Conservation (phyloP, 441 rosid species). For the Brassica balearica region DNA sequence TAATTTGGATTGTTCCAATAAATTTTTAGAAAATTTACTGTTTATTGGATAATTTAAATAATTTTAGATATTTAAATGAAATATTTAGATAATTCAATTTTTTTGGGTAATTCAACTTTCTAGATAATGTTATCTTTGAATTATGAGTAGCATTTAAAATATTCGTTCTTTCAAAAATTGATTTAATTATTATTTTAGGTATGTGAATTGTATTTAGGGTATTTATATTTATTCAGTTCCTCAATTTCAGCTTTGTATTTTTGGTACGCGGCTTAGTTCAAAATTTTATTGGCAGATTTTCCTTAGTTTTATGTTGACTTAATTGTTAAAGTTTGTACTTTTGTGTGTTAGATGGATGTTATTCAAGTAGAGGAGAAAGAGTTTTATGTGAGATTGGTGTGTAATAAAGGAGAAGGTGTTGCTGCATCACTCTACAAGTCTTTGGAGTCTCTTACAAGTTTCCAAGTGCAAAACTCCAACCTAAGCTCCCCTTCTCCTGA, state of each 20-base stretch:
- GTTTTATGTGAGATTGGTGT: conserved; percentile 64
- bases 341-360: conserved; percentile 61
- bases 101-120: neutral
- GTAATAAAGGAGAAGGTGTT: conserved; percentile 64
- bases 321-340: neutral
- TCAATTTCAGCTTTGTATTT: no score
- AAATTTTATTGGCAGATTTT: no score
- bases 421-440: conserved; percentile 72
- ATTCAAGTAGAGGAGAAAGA: conserved; percentile 79
- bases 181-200: no score
- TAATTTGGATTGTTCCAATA: neutral
- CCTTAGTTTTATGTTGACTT: neutral
- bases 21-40: no score
- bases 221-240: no score
- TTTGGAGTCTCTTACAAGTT: conserved; percentile 71
- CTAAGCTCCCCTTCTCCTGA: conserved; percentile 60
- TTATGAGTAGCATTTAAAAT: no score
- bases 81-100: neutral
- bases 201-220: no score
- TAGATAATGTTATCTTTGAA: neutral
- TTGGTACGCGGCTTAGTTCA: no score
- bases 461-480: conserved; percentile 71
- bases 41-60: no score
- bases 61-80: no score
- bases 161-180: no score